These are phyloP conservation scores for Saccharomyces paradoxus DNA, from an alignment of 805 yeast species.

Conservation along the genomic window DNA sequence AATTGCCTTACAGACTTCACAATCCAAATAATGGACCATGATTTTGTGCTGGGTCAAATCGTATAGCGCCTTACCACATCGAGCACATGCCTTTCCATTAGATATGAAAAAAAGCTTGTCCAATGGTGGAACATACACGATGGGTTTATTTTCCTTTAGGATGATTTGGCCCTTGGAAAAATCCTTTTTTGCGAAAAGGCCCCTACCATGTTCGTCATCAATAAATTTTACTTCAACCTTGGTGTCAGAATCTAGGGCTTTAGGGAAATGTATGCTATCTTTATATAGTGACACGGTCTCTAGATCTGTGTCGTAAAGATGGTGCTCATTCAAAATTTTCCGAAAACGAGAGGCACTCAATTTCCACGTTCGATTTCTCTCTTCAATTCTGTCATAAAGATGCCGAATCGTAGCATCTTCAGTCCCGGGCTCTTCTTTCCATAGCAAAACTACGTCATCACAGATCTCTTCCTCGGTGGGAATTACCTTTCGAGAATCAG, in stretches of 20 bases:
- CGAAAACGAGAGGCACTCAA: conserved; percentile 52
- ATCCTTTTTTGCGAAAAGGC: conserved; percentile 40
- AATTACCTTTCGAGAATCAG: conserved; percentile 13
- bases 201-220: conserved; percentile 12
- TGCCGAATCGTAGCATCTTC: conserved; percentile 51
- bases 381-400: conserved; percentile 43
- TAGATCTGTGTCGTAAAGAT: conserved; percentile 37
- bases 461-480: conserved; percentile 56
- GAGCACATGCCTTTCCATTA: conserved; percentile 59
- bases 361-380: conserved; percentile 52
- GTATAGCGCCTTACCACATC: conserved; percentile 52
- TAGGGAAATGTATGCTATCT: not conserved
- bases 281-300: conserved; percentile 12
- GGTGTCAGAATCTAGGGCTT: not conserved
- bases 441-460: conserved; percentile 50
- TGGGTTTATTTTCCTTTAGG: conserved; percentile 54
- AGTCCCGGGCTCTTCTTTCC: conserved; percentile 60
- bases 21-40: conserved; percentile 46
- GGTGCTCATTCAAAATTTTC: conserved; percentile 46
- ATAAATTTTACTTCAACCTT: conserved; percentile 3
- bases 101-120: conserved; percentile 53
- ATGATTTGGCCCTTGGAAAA: conserved; percentile 45
- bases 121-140: conserved; percentile 57
- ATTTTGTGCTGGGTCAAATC: conserved; percentile 25
- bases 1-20: conserved; percentile 52